Evolutionary conservation across 257 asterid genomes (phyloP), one percentile per base, ranked within the genome.

Genomic region (Orobanche coerulescens): DNA sequence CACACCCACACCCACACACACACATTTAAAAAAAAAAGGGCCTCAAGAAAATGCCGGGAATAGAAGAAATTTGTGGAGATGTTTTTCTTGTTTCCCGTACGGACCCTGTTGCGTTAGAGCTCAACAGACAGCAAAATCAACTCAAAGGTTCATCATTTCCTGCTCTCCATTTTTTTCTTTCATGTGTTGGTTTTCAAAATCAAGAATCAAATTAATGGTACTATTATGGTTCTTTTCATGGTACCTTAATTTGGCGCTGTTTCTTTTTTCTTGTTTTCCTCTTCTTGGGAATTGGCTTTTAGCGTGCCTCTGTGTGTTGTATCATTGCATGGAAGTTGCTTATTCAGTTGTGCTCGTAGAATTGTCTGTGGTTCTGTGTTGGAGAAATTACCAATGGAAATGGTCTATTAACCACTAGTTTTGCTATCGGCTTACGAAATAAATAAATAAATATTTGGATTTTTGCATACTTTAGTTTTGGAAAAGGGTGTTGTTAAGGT

Each of bases 71-170:
- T 65, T 66, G 68, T 62, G 79, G 18, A 62, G 82, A 78, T 59
- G 61, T 48, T 52, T 71, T 58, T 48, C 64, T 62, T 68, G 69
- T 84, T 68, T 74, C 74, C 73, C 86, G 74, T 51, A 73, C 87
- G 0, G 94, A 82, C 83, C 94, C 94, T 67, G 51, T 88, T 56
- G 82, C 77, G 36, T 70, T 92, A 42, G 95, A 92, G 75, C 88
- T 92, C 68, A 79, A 84, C 66, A 81, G 78, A 33, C 67, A 85
- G 66, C 88, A 88, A 46, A 86, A 86, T 71, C 88, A 77, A 66
- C 90, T 85, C 76, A 88, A 68, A 92, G 98, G 98, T 85, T 44
- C 57, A 11, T 23, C 46, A 33, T 44, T 64, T n/a, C 31, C n/a
- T n/a, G n/a, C n/a, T 56, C 60, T 16, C 46, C 4, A 42, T 47